Evolutionary conservation across 192 early-diverging fungal species (phyloP).

Genomic region (Coemansia pectinata): DNA sequence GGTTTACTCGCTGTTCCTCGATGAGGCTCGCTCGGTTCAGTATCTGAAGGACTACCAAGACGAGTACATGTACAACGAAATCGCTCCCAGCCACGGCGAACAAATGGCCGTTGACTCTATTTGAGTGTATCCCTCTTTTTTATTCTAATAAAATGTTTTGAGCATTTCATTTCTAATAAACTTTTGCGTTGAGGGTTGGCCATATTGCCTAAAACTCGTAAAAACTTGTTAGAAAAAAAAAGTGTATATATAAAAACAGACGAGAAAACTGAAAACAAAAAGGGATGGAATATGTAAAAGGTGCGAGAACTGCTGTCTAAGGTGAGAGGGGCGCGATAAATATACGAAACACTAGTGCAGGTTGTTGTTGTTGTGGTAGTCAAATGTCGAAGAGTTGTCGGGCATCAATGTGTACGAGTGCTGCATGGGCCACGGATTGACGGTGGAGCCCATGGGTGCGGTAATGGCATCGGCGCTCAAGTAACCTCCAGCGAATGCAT

Average conservation of each 20-base stretch:
- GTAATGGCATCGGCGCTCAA: conserved; percentile 14
- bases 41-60: conserved; percentile 93
- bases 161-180: not conserved
- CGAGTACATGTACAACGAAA: conserved; percentile 87
- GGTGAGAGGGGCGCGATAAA: not conserved
- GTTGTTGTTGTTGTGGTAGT: not conserved
- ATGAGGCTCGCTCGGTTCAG: conserved; percentile 95
- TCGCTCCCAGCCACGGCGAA: conserved; percentile 18
- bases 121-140: not conserved
- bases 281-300: not conserved
- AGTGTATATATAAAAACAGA: not conserved
- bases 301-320: not conserved
- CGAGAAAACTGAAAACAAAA: not conserved
- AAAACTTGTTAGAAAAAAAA: not conserved
- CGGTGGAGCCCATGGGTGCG: conserved; percentile 1
- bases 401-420: conserved; percentile 23
- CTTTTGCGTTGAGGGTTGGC: not conserved
- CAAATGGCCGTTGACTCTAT: conserved; percentile 35
- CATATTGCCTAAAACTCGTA: not conserved
- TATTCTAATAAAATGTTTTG: not conserved
- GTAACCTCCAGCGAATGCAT: conserved; percentile 33
- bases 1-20: conserved; percentile 93
- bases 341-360: not conserved
- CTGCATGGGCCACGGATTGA: conserved; percentile 22
- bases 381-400: not conserved